Base-by-base conservation (phyloP, 2,329 filamentous ascomycete genomes). In the Diplodia corticola region DNA sequence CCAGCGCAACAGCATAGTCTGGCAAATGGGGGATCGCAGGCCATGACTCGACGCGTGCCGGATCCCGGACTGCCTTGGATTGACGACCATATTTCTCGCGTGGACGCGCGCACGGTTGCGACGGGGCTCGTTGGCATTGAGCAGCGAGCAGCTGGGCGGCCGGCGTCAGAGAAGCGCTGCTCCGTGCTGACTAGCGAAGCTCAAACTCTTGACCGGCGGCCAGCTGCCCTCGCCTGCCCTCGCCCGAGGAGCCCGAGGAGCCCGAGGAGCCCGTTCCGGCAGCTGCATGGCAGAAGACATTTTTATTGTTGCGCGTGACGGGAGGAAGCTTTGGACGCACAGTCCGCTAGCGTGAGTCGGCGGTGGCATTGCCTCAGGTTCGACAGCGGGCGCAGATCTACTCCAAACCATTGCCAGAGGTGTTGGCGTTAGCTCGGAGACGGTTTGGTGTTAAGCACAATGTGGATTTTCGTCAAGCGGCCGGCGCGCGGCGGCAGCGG, bases 361-460 rank as follows among this genome's bases (percentile, higher is more conserved):
- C n/a, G 53, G 7, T 26, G 49, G 13, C n/a, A 13, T 10, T 50
- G 3, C 5, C 6, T 33, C 53, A 20, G 9, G 53, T 35, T 9
- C 35, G 37, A 26, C 55, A 61, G 40, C 17, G 57, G 40, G 15
- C 24, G 57, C 17, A 61, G 57, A 61, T 61, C 57, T 61, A 61
- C 57, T 61, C 48, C 48, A 61, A 46, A 61, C 24, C 57, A 61
- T 26, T 26, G 26, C 20, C 24, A 20, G 50, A 61, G 57, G 13
- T 20, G 55, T 48, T 59, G 44, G 37, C 26, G 40, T 49, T 59
- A 44, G 55, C 35, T n/a, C 44, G 55, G 17, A 44, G 15, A 20
- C 17, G 37, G 37, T 9, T n/a, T 59, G 15, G 40, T 22, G 37
- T 44, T 44, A 44, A 35, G 22, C 35, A 44, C 17, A 35, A 59